Evolutionary conservation across 345 rosid genomes (phyloP), one percentile per base, ranked within the genome.

Genomic region (Erysimum cheiranthoides): DNA sequence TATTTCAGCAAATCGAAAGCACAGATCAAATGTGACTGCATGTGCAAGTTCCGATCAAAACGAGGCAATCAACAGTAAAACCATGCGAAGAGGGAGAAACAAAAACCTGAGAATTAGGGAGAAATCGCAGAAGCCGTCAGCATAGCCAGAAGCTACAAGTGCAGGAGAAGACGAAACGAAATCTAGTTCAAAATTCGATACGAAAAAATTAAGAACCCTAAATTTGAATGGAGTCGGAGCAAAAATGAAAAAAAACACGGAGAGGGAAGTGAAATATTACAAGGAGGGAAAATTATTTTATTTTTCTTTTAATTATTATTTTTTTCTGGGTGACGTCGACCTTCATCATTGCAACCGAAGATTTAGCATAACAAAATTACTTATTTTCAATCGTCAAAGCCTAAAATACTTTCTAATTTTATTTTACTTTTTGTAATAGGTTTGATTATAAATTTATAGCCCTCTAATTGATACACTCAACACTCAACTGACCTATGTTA

Each of bases 41-140:
- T 76, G 79, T 27, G 40, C 2, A 52, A 76, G 47, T 43, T 67
- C 70, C 63, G 74, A 76, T 52, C 58, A 61, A 43, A 61, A 61
- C 74, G 70, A 69, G 64, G 69, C 46, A 52, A 58, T 60, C 67
- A 46, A 57, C 59, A 60, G 72, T 16, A 18, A 30, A 18, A 4
- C 25, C n/a, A 64, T 39, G 28, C 54, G 45, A 73, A 62, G 25
- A 38, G 53, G 61, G 61, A 30, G 31, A 57, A 46, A 66, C 34
- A 25, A 66, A 66, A 74, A 74, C 60, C 72, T 56, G 53, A 66
- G 27, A 2, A 12, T 3, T 3, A 45, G 13, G 31, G 35, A 2
- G 8, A 60, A 25, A 36, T 2, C 14, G 8, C 52, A 75, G 63
- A 50, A 47, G 14, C 49, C 49, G 18, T 30, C 45, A 36, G 40